These are phyloP conservation scores for Hypomontagnella monticulosa DNA, from an alignment of 495 filamentous ascomycete species.

Conservation along the genomic window DNA sequence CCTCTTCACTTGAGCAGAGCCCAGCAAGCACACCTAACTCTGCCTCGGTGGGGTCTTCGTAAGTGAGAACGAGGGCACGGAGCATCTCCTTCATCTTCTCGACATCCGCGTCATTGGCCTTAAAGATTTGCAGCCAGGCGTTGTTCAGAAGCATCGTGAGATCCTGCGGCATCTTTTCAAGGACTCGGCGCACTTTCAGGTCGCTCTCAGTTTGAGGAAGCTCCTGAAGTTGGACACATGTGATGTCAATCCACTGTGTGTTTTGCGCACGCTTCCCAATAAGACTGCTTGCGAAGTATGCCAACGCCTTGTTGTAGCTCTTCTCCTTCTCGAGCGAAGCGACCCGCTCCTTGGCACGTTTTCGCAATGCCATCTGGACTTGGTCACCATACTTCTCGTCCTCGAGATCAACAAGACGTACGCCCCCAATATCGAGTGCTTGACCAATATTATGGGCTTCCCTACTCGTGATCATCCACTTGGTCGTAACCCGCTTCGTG, in stretches of 20 bases:
- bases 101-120: constrained; percentile 47
- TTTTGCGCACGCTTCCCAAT: constrained; percentile 48
- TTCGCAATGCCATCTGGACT: constrained; percentile 43
- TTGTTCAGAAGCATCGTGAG: constrained; percentile 45
- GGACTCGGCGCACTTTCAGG: constrained; percentile 42
- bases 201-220: constrained; percentile 44
- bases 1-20: constrained; percentile 38
- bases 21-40: constrained; percentile 49
- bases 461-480: constrained; percentile 50
- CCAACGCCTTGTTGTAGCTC: constrained; percentile 48
- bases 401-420: constrained; percentile 43
- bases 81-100: constrained; percentile 51
- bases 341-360: constrained; percentile 41
- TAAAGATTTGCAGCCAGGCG: constrained; percentile 49
- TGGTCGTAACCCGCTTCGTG: constrained; percentile 30
- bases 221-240: constrained; percentile 46
- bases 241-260: constrained; percentile 52
- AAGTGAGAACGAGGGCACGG: constrained; percentile 48
- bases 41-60: constrained; percentile 47
- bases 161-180: constrained; percentile 49
- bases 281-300: constrained; percentile 50
- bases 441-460: constrained; percentile 43
- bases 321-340: constrained; percentile 43
- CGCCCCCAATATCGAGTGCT: constrained; percentile 34
- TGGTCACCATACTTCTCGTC: constrained; percentile 47